A percentile compares a stretch with the other conserved stretches of the same genome.
Conservation (phyloP, 306 rosid species). For the Sechiopsis laciniata region DNA sequence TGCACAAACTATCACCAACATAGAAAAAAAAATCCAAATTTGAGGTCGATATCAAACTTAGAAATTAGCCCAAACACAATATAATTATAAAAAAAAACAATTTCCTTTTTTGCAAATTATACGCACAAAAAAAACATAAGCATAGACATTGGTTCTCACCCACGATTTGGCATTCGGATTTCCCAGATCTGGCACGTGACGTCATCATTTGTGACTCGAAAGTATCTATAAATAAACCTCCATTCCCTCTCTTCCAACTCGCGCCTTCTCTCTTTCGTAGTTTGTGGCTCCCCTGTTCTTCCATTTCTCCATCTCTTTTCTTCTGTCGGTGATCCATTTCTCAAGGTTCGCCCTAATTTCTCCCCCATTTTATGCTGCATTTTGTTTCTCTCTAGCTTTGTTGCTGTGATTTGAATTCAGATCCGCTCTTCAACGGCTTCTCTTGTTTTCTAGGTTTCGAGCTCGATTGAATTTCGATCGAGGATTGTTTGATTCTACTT, state of each 20-base stretch:
- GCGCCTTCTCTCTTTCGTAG: not conserved
- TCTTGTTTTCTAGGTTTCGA: not conserved
- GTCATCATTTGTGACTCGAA: not conserved
- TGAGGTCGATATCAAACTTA: no score
- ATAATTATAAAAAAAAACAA: no score
- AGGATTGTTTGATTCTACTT: not conserved
- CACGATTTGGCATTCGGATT: not conserved
- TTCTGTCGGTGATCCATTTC: not conserved
- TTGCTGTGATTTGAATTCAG: not conserved
- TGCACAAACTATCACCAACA: no score
- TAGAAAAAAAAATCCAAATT: no score
- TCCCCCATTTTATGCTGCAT: no score
- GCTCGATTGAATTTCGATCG: not conserved
- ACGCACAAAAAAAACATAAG: no score
- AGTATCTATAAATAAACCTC: not conserved
- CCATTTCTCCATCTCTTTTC: not conserved
- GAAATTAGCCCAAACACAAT: no score
- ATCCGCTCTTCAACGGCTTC: not conserved
- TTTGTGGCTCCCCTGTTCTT: not conserved
- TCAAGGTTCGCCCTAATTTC: not conserved
- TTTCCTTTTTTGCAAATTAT: no score
- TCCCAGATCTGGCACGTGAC: constrained; percentile 3
- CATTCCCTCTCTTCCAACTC: not conserved
- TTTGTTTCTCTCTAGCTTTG: not conserved
- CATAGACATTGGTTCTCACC: no score